phyloP scores from a whole-genome alignment of 768 basidiomycete species.

The Russula virescens region DNA sequence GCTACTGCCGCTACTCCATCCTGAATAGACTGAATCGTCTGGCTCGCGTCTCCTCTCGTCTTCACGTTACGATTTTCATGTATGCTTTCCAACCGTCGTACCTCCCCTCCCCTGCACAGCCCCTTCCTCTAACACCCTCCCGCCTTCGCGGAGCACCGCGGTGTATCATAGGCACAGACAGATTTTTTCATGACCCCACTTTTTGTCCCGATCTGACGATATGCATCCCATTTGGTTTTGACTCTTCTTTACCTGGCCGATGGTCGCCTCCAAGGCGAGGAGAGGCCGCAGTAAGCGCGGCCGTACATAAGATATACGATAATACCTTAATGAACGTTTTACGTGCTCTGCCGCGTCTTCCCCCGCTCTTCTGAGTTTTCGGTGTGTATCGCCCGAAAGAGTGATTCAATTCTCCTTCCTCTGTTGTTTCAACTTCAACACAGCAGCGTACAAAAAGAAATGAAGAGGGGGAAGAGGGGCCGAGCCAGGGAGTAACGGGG shows the following conservation, averaged over 20 bases:
- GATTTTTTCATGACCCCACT: no score
- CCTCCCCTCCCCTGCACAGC: no score
- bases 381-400: no score
- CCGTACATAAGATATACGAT: conserved; percentile 2
- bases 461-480: no score
- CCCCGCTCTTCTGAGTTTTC: background rate
- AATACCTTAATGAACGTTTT: background rate
- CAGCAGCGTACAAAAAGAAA: background rate
- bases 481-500: no score
- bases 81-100: no score
- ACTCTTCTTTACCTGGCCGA: background rate
- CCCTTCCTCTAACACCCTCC: background rate
- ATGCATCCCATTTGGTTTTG: background rate
- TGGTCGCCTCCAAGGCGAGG: background rate
- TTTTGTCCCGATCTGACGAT: background rate
- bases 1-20: background rate
- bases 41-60: no score
- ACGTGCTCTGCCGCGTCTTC: background rate
- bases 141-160: background rate
- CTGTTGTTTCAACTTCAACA: background rate
- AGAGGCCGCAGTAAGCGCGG: background rate
- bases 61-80: background rate
- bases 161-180: no score
- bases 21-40: background rate
- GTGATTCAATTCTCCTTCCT: background rate